Conservation (phyloP, 768 basidiomycete species). For the Chalciporus chontae region DNA sequence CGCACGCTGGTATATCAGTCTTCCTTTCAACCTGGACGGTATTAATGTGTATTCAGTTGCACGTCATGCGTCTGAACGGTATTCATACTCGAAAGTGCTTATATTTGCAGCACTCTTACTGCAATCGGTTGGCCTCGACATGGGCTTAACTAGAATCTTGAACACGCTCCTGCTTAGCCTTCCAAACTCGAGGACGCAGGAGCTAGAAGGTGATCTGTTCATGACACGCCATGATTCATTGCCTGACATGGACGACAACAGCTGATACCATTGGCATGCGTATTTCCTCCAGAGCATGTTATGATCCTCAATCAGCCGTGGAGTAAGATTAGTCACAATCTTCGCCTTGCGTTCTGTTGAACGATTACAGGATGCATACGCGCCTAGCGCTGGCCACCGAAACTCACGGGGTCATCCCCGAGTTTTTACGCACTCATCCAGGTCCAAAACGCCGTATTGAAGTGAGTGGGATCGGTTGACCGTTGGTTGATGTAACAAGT, state of each 20-base stretch:
- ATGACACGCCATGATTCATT: too few relatives aligned
- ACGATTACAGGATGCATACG: conserved; percentile 56
- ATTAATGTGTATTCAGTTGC: conserved; percentile 42
- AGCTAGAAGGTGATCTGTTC: conserved; percentile 62
- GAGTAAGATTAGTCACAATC: conserved; percentile 39
- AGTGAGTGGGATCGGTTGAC: conserved; percentile 37
- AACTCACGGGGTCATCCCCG: conserved; percentile 31
- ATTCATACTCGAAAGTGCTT: conserved; percentile 41
- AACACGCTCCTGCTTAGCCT: conserved; percentile 58
- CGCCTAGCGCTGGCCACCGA: conserved; percentile 61
- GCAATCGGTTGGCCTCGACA: conserved; percentile 49
- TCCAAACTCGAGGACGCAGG: conserved; percentile 80
- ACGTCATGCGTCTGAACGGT: conserved; percentile 49
- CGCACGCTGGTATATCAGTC: conserved; percentile 56
- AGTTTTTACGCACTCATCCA: conserved; percentile 84
- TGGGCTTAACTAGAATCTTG: conserved; percentile 46
- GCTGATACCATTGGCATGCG: conserved; percentile 85
- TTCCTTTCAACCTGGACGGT: background rate
- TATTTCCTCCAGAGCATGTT: conserved; percentile 83
- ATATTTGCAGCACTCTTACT: conserved; percentile 41
- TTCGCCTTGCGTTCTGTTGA: background rate
- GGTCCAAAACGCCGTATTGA: conserved; percentile 66
- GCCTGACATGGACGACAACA: conserved; percentile 22
- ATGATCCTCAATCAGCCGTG: conserved; percentile 72
- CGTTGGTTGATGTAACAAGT: background rate